phyloP scores from a whole-genome alignment of 2,329 filamentous ascomycete genomes.

The Neopestalotiopsis clavispora region DNA sequence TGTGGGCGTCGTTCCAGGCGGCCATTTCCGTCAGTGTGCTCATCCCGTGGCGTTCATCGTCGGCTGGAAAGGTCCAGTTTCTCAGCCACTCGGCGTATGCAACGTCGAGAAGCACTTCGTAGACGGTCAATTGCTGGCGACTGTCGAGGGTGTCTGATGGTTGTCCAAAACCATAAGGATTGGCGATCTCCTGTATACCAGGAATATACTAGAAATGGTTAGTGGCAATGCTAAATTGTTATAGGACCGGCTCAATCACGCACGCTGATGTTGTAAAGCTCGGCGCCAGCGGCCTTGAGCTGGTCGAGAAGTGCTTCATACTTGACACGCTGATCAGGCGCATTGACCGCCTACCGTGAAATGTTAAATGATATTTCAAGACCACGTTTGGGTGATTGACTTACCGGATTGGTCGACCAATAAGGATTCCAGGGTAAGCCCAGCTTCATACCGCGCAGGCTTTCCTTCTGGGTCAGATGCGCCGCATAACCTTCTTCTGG shows the following conservation, averaged over 20 bases:
- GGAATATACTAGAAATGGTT: background rate
- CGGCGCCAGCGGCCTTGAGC: background rate
- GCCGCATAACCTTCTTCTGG: background rate
- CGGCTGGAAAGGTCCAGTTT: constrained; percentile 21
- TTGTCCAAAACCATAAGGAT: background rate
- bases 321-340: background rate
- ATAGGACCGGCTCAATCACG: background rate
- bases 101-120: constrained; percentile 19
- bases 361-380: background rate
- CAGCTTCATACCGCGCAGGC: background rate
- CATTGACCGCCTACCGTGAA: background rate
- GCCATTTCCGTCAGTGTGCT: constrained; percentile 22
- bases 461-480: background rate
- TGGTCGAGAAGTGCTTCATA: background rate
- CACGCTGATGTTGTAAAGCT: background rate
- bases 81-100: constrained; percentile 26
- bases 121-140: background rate
- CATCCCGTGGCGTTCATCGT: constrained; percentile 23
- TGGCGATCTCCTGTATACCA: background rate
- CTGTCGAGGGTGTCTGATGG: background rate
- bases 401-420: background rate
- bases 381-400: background rate
- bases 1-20: constrained; percentile 26
- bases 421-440: background rate
- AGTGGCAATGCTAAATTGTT: background rate